These are phyloP conservation scores for Globisporangium yorkense DNA, from an alignment of 352 stramenopile genomes.

Conservation along the genomic window DNA sequence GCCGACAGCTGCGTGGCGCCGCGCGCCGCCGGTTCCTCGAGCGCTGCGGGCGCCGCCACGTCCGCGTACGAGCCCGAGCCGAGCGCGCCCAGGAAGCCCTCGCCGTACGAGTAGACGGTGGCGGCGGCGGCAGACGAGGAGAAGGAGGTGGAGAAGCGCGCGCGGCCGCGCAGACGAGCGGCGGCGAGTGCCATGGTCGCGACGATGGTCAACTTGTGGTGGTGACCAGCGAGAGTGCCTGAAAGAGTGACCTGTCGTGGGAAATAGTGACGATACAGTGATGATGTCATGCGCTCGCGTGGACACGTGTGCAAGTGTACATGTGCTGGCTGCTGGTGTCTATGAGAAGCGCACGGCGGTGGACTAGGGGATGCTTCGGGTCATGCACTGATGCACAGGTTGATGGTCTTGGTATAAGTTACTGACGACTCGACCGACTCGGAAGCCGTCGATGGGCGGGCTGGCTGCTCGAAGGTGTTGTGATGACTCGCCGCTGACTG, in stretches of 20 bases:
- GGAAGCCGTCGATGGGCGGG: not conserved
- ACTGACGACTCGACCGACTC: not conserved
- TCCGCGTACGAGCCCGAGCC: slow-evolving; percentile 63
- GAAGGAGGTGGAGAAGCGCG: not conserved
- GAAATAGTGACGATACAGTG: not conserved
- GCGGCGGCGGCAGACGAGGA: slow-evolving; percentile 10
- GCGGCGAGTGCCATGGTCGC: not conserved
- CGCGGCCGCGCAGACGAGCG: not conserved
- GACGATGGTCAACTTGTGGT: no score
- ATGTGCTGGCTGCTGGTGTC: not conserved
- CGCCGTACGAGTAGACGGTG: slow-evolving; percentile 68
- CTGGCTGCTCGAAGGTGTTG: not conserved
- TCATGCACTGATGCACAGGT: not conserved
- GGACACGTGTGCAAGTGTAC: no score
- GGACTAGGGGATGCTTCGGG: not conserved
- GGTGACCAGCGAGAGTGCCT: not conserved
- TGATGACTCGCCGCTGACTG: not conserved
- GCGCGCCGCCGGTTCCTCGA: slow-evolving; percentile 37
- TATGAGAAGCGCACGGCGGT: not conserved
- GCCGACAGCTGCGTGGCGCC: slow-evolving; percentile 60
- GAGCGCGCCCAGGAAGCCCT: slow-evolving; percentile 70
- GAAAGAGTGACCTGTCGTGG: not conserved
- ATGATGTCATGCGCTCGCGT: not conserved
- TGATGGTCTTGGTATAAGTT: not conserved
- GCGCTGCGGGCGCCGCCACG: slow-evolving; percentile 33